Conservation (phyloP, 2,329 filamentous ascomycete genomes). For the Alternaria viburni region DNA sequence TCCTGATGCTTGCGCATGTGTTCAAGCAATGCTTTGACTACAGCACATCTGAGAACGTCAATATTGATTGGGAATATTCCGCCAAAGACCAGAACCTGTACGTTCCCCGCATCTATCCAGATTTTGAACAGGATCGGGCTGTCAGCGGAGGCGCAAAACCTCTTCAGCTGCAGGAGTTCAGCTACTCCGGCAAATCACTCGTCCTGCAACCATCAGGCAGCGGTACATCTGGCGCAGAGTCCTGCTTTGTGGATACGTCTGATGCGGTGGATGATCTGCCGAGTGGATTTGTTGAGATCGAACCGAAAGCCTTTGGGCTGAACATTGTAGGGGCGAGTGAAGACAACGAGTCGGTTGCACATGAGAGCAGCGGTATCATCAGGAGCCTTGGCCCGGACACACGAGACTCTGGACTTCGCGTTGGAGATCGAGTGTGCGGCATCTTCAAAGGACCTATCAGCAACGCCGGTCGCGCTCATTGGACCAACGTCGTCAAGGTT, state of each 20-base stretch:
- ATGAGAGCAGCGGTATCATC: not conserved
- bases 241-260: not conserved
- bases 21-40: not conserved
- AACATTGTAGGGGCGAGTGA: not conserved
- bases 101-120: not conserved
- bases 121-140: not conserved
- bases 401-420: not conserved
- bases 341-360: not conserved
- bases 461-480: not conserved
- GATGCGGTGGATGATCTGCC: not conserved
- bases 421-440: constrained; percentile 4
- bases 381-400: not conserved
- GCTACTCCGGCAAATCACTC: not conserved
- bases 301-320: not conserved
- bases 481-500: not conserved
- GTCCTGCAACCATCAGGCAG: not conserved
- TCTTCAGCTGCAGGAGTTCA: not conserved
- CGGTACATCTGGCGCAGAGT: not conserved
- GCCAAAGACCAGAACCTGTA: not conserved
- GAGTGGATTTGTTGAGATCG: not conserved
- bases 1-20: not conserved
- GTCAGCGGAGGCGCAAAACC: not conserved
- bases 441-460: not conserved
- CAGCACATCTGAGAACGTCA: not conserved
- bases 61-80: not conserved